Conservation (phyloP, 768 basidiomycete genomes). For the Paxillus involutus region DNA sequence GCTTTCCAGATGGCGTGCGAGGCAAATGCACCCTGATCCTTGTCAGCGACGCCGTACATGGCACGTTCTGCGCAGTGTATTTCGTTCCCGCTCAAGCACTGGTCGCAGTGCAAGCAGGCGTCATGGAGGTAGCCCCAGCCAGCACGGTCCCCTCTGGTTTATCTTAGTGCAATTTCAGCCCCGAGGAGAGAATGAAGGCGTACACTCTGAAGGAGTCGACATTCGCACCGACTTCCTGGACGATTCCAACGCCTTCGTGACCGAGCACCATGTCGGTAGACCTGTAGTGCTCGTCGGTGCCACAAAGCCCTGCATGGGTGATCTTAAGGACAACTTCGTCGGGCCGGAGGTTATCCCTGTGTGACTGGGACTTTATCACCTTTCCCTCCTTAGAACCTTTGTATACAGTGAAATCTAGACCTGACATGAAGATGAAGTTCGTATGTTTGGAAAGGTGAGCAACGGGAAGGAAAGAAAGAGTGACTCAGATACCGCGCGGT, state of each 20-base stretch:
- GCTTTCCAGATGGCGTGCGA: slow-evolving; percentile 36
- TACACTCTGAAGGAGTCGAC: slow-evolving; percentile 36
- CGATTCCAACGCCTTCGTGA: slow-evolving; percentile 38
- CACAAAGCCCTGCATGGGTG: slow-evolving; percentile 38
- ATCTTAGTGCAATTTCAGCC: not conserved
- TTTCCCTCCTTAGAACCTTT: slow-evolving; percentile 25
- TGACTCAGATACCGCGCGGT: slow-evolving; percentile 34
- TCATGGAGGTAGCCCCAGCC: slow-evolving; percentile 37
- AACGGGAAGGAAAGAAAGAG: no score
- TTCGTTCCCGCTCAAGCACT: slow-evolving; percentile 35
- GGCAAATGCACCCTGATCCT: slow-evolving; percentile 36
- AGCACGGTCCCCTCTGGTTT: slow-evolving; percentile 33
- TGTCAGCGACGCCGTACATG: slow-evolving; percentile 24
- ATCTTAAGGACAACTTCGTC: slow-evolving; percentile 32
- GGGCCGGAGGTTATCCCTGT: slow-evolving; percentile 16
- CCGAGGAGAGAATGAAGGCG: slow-evolving; percentile 11
- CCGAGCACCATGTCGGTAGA: slow-evolving; percentile 36
- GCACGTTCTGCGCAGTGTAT: slow-evolving; percentile 23
- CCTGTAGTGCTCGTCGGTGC: slow-evolving; percentile 38
- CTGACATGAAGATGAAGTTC: slow-evolving; percentile 1
- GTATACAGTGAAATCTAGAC: slow-evolving; percentile 29
- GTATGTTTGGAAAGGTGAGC: no score
- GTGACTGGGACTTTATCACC: slow-evolving; percentile 16
- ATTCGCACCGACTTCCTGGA: slow-evolving; percentile 30
- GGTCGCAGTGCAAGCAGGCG: slow-evolving; percentile 32